Evolutionary conservation across 1,284 basidiomycete species (phyloP).

Genomic region (Golubevia pallescens): DNA sequence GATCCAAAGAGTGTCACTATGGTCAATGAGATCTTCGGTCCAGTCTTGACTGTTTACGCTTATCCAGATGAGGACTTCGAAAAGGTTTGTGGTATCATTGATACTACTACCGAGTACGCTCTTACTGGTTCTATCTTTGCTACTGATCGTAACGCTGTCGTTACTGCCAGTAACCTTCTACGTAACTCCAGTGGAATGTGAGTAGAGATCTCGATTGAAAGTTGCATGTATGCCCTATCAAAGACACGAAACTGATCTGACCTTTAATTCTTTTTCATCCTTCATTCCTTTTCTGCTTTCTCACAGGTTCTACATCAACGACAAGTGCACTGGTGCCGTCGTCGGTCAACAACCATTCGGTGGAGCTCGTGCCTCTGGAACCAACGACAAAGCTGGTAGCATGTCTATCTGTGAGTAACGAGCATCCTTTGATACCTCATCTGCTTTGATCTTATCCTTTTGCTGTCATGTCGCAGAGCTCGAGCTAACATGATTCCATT

Average conservation of each 20-base stretch:
- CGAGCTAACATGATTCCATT: background rate
- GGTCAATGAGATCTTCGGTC: slow-evolving; percentile 64
- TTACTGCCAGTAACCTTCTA: slow-evolving; percentile 55
- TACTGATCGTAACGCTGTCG: slow-evolving; percentile 53
- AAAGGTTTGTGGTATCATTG: slow-evolving; percentile 49
- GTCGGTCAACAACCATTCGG: slow-evolving; percentile 98
- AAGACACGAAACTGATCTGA: background rate
- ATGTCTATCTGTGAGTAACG: slow-evolving; percentile 77
- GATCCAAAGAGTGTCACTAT: slow-evolving; percentile 61
- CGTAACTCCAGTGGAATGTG: slow-evolving; percentile 59
- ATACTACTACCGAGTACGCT: slow-evolving; percentile 23
- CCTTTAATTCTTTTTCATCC: too few relatives aligned
- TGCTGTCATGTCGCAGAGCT: slow-evolving; percentile 7
- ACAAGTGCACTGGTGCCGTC: slow-evolving; percentile 85
- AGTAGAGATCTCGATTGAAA: background rate
- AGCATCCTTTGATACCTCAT: too few relatives aligned
- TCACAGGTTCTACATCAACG: slow-evolving; percentile 60
- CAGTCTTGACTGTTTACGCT: slow-evolving; percentile 60
- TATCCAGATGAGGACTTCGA: slow-evolving; percentile 58
- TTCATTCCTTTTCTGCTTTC: slow-evolving; percentile 2
- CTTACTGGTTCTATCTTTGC: slow-evolving; percentile 57
- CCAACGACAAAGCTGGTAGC: slow-evolving; percentile 97
- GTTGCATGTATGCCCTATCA: background rate
- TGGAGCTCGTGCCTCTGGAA: slow-evolving; percentile 88
- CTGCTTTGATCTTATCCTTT: slow-evolving; percentile 66